Base-by-base conservation (phyloP, 2,329 filamentous ascomycete species). In the Xylariomycetidae sp. region DNA sequence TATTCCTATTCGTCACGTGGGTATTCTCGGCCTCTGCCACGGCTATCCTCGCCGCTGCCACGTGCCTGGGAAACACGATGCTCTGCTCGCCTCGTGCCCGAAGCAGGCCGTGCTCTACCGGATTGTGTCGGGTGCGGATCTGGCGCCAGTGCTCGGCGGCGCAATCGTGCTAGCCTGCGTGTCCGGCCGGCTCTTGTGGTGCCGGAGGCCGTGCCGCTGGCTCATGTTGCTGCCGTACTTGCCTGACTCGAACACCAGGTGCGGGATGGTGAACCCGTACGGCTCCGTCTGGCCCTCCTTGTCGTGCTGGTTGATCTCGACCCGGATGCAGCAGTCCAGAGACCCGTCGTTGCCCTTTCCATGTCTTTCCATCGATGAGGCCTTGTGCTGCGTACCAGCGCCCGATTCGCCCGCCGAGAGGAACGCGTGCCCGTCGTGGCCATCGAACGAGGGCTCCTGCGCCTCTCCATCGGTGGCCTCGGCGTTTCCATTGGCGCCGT, bases 261-360 rank as follows among this genome's bases (percentile, higher is more conserved):
- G 65, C 10, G 92, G 92, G n/a, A 98, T 79, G 2, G 87, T 81
- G 29, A 98, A 65, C 8, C 89, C 83, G 54, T 98, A 98, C 10
- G 79, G 76, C 40, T 81, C 72, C 0, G 92, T 96, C 44, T 74
- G 76, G 23, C 92, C 92, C 22, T 84, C 70, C 3, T 78, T 77
- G 55, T 96, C 79, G 48, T 82, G 79, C 54, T 94, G 85, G 55
- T 89, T 79, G 42, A 90, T 78, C 61, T 98, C 92, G 43, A 95
- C 80, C 37, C 88, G 83, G 49, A 98, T 76, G 35, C 79, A 80
- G 31, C 96, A 78, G 48, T 95, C 87, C 4, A 98, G 70, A 8
- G 75, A 65, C 49, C 72, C 70, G 63, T 82, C 67, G 57, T 70
- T 54, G 48, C 63, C 60, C 56, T 67, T 59, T 44, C 82, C 64